phyloP scores from a whole-genome alignment of 73 alveolate species.

The Chromera velia region DNA sequence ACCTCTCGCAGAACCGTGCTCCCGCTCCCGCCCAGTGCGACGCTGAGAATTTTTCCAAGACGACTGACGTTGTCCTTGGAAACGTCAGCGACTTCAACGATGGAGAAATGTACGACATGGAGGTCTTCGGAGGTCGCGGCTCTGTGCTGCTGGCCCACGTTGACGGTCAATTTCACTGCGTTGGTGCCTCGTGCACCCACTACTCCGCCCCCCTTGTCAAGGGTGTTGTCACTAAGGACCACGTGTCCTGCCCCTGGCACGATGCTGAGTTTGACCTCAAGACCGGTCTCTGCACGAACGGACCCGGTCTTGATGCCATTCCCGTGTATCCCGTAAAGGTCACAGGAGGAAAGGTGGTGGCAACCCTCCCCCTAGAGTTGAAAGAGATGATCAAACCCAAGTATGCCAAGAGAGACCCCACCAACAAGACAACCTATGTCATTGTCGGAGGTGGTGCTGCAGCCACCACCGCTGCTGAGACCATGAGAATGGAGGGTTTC shows the following conservation, averaged over 20 bases:
- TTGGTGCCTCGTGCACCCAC: constrained; percentile 21
- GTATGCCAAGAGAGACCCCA: constrained; percentile 53
- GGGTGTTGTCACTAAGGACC: constrained; percentile 31
- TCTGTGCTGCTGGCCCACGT: not conserved
- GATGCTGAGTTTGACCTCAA: constrained; percentile 71
- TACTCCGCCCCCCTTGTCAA: constrained; percentile 17
- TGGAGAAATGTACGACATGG: not conserved
- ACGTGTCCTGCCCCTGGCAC: constrained; percentile 82
- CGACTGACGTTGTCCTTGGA: not conserved
- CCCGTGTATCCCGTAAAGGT: constrained; percentile 62
- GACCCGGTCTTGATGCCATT: constrained; percentile 75
- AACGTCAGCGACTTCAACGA: not conserved
- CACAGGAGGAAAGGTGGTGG: constrained; percentile 59
- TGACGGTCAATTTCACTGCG: not conserved
- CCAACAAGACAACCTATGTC: constrained; percentile 16
- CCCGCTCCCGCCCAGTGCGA: no score
- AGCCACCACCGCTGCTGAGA: constrained; percentile 51
- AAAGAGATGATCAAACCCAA: not conserved
- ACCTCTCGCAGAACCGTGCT: no score
- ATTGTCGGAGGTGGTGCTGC: constrained; percentile 66
- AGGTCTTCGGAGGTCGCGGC: not conserved
- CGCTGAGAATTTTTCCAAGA: no score
- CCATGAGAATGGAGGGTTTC: constrained; percentile 50
- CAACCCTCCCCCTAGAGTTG: constrained; percentile 57
- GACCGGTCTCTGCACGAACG: constrained; percentile 57